These are phyloP conservation scores for Nakaseomyces sp. DNA, from an alignment of 1,139 yeast species.

Conservation along the genomic window DNA sequence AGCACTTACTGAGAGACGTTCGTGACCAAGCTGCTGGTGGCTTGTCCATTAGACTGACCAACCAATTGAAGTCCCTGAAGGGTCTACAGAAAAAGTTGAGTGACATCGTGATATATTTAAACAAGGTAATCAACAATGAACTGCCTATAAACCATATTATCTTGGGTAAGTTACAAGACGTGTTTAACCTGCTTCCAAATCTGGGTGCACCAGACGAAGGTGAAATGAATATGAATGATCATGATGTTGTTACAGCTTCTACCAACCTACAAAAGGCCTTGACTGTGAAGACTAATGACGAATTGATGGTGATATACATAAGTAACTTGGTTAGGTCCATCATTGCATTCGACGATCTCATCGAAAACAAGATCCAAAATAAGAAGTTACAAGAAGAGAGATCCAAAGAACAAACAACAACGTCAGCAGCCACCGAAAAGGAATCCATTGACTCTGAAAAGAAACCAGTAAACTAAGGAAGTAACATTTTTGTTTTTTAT, in stretches of 20 bases:
- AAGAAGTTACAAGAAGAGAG: conserved; percentile 42
- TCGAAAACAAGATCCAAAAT: conserved; percentile 89
- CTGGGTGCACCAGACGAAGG: conserved; percentile 36
- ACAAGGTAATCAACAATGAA: conserved; percentile 59
- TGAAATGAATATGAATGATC: conserved; percentile 23
- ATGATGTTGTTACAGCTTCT: conserved; percentile 19
- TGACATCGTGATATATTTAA: conserved; percentile 73
- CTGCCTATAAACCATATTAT: conserved; percentile 87
- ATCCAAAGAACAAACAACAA: conserved; percentile 13
- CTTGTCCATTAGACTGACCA: conserved; percentile 75
- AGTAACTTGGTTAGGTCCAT: conserved; percentile 87
- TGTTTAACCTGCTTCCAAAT: conserved; percentile 86
- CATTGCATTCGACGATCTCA: conserved; percentile 92
- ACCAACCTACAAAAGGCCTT: conserved; percentile 68
- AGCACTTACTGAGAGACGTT: conserved; percentile 85
- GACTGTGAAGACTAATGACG: conserved; percentile 89
- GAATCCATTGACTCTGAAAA: conserved; percentile 13
- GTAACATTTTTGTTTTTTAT: neutral
- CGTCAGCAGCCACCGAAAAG: conserved; percentile 8
- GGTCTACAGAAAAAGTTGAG: conserved; percentile 75
- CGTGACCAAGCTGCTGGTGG: conserved; percentile 96
- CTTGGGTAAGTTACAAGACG: conserved; percentile 87
- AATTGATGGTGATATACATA: conserved; percentile 86
- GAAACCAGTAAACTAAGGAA: neutral
- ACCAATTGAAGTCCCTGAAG: conserved; percentile 78